A percentile compares a stretch with the other conserved stretches of the same genome.
Conservation (phyloP, 1,284 basidiomycete species). For the Ustilago xerochloae region DNA sequence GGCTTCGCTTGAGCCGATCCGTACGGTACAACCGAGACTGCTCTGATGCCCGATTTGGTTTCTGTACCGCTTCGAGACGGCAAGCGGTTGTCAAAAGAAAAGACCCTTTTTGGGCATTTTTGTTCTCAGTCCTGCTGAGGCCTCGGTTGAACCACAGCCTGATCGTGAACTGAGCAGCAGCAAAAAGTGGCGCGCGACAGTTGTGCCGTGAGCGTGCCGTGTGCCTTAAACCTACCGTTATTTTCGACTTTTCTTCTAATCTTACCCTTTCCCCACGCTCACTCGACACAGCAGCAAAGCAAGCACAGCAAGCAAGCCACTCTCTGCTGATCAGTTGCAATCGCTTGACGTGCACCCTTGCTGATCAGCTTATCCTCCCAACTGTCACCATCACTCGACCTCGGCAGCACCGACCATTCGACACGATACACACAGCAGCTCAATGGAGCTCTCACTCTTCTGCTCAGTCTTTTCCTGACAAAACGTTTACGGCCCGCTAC, state of each 20-base stretch:
- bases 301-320: background rate
- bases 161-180: background rate
- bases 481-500: background rate
- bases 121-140: background rate
- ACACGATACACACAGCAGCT: background rate
- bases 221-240: no score
- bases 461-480: background rate
- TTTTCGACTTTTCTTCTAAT: background rate
- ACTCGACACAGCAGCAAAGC: no score
- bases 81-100: no score
- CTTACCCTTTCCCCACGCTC: background rate
- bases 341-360: background rate
- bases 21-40: background rate
- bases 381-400: background rate
- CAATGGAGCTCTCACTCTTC: conserved; percentile 3
- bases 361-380: background rate
- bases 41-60: background rate
- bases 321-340: background rate
- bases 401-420: background rate
- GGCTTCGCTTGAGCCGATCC: background rate
- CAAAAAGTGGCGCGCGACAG: background rate
- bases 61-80: background rate
- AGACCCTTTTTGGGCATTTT: background rate
- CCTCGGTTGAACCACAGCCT: no score
- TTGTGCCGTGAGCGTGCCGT: no score